Evolutionary conservation across 805 yeast genomes (phyloP).

Genomic region (Cyberlindnera mrakii): DNA sequence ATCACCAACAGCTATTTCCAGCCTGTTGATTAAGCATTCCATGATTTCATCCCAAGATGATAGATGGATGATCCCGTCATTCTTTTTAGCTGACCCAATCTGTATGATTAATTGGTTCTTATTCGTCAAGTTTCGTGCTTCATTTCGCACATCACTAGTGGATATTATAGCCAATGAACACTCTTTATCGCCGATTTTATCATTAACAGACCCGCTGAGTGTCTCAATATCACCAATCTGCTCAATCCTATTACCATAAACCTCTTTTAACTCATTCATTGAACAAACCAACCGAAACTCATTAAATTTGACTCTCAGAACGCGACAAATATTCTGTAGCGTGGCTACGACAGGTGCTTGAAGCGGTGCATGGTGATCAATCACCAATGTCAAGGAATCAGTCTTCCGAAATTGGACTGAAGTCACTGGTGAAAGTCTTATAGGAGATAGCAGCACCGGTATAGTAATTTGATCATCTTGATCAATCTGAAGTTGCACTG

Average conservation of each 20-base stretch:
- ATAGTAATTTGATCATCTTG: constrained; percentile 11
- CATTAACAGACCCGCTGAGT: constrained; percentile 1
- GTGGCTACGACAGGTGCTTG: constrained; percentile 3
- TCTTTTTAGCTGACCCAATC: constrained; percentile 3
- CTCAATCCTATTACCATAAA: constrained; percentile 1
- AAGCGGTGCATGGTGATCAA: constrained; percentile 15
- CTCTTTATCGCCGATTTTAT: not conserved
- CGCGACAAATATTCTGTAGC: constrained; percentile 19
- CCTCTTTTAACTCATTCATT: constrained; percentile 3
- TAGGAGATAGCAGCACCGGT: constrained; percentile 21
- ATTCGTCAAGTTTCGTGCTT: constrained; percentile 7
- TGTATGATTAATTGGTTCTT: constrained; percentile 13
- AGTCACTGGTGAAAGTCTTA: constrained; percentile 8
- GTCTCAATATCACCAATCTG: constrained; percentile 2
- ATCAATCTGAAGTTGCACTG: constrained; percentile 15
- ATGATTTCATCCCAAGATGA: constrained; percentile 21
- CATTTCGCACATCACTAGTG: constrained; percentile 3
- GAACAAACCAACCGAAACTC: constrained; percentile 13
- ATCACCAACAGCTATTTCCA: constrained; percentile 10
- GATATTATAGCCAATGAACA: constrained; percentile 11
- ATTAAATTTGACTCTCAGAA: constrained; percentile 10
- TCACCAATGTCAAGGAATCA: constrained; percentile 9
- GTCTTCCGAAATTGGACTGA: constrained; percentile 9
- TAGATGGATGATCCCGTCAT: constrained; percentile 1
- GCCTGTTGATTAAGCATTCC: constrained; percentile 18